Evolutionary conservation across 805 yeast genomes (phyloP), one percentile per base, ranked within the genome.

Genomic region (Jamesozyma hellenica): DNA sequence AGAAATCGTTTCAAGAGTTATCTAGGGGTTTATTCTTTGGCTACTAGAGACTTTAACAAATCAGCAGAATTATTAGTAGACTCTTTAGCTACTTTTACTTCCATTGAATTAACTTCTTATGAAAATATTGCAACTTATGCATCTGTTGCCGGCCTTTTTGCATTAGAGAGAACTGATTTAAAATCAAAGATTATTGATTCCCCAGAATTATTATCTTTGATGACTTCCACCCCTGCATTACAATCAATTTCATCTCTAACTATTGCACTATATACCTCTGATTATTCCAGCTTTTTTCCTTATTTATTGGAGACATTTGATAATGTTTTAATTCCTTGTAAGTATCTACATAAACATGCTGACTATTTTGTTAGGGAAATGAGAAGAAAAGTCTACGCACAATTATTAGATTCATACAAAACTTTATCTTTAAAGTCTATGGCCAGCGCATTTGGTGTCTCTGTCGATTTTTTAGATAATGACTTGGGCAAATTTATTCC

Each of bases 371-470:
- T 88, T 45, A 76, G 97, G 47, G 97, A 90, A 62, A 74, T 92
- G 80, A 77, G 98, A 65, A 79, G 94, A 60, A 87, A 85, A 63
- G 96, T 95, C 2, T 92, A 92, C 57, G 78, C 94, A 1, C 98
- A 92, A 65, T 70, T 92, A 53, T 73, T 92, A 56, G 97, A 92
- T 66, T 82, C 95, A 47, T 92, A 92, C 70, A 86, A 85, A 66
- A 82, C 96, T 2, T 69, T 92, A 47, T 83, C 95, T 15, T 61
- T 90, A 48, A 81, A 79, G 61, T 83, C 95, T 26, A 92, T 92
- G 97, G 96, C 97, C 15, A 77, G 77, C 45, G 85, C 85, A 39
- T 92, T 92, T 66, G 90, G 92, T 40, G 94, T 92, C n/a, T 70
- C 81, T 39, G 79, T 78, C 39, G 92, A 81, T 39, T 92, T 87